Evolutionary conservation across 257 asterid genomes (phyloP).

Genomic region (Salvia hispanica): DNA sequence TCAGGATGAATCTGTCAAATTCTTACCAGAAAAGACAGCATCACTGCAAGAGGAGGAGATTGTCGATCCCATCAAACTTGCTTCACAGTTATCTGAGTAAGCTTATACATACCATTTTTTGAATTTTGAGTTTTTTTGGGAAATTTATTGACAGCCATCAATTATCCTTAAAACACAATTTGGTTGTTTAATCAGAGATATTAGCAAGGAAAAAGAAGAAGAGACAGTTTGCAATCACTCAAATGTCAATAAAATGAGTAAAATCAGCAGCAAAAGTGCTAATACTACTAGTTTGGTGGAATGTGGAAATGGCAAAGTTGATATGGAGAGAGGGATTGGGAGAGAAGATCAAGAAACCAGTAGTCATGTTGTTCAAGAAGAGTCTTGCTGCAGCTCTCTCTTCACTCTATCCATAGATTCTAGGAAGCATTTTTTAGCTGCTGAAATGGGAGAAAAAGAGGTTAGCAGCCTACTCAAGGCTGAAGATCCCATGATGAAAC

Average conservation of each 20-base stretch:
- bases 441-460: conserved; percentile 41
- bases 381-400: conserved; percentile 51
- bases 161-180: not conserved
- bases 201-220: not conserved
- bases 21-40: conserved; percentile 26
- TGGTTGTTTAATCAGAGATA: conserved; percentile 21
- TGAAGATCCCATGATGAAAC: not conserved
- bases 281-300: not conserved
- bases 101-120: not conserved
- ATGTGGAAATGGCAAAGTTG: conserved; percentile 5
- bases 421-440: conserved; percentile 32
- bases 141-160: not conserved
- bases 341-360: not conserved
- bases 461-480: conserved; percentile 43
- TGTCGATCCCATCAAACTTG: conserved; percentile 9
- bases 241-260: not conserved
- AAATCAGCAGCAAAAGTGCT: not conserved
- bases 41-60: conserved; percentile 30
- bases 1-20: conserved; percentile 25
- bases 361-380: conserved; percentile 18
- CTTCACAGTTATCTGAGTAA: conserved; percentile 38
- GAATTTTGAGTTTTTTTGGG: not conserved
- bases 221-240: conserved; percentile 17
- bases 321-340: conserved; percentile 9
- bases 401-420: conserved; percentile 62